phyloP scores from a whole-genome alignment of 176 grass and related monocot species.

The maize (Zea mays) region DNA sequence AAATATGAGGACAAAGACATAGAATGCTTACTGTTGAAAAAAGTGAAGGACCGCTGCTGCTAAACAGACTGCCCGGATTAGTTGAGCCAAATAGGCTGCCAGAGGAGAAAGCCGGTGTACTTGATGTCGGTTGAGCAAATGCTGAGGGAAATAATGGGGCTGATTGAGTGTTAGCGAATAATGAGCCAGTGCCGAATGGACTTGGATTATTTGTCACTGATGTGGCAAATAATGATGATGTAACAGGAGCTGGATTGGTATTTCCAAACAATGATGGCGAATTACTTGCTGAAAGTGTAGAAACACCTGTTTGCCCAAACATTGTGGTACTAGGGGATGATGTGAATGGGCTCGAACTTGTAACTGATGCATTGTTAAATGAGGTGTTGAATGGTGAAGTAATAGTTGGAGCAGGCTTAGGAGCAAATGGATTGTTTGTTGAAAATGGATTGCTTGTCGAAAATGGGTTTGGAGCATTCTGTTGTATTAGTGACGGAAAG shows the following conservation, averaged over 20 bases:
- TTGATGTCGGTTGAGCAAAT: conserved; percentile 42
- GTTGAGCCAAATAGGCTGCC: conserved; percentile 51
- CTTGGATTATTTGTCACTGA: conserved; percentile 37
- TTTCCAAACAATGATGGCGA: conserved; percentile 50
- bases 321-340: conserved; percentile 35
- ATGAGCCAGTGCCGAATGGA: conserved; percentile 47
- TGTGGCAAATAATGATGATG: conserved; percentile 47
- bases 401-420: conserved; percentile 53
- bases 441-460: conserved; percentile 34
- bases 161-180: conserved; percentile 59
- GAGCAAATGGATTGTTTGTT: conserved; percentile 53
- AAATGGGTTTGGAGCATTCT: conserved; percentile 20
- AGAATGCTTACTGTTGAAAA: conserved; percentile 54
- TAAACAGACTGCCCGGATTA: conserved; percentile 51
- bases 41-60: conserved; percentile 44
- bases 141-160: conserved; percentile 60
- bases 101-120: conserved; percentile 55
- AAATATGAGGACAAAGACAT: conserved; percentile 27
- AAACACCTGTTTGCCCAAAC: conserved; percentile 59
- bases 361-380: conserved; percentile 35
- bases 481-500: conserved; percentile 29
- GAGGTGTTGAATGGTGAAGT: conserved; percentile 41
- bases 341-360: conserved; percentile 45
- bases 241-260: conserved; percentile 35
- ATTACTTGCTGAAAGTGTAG: conserved; percentile 52